phyloP scores from a whole-genome alignment of 192 early-diverging fungal species.

The Rhizophagus sp. region DNA sequence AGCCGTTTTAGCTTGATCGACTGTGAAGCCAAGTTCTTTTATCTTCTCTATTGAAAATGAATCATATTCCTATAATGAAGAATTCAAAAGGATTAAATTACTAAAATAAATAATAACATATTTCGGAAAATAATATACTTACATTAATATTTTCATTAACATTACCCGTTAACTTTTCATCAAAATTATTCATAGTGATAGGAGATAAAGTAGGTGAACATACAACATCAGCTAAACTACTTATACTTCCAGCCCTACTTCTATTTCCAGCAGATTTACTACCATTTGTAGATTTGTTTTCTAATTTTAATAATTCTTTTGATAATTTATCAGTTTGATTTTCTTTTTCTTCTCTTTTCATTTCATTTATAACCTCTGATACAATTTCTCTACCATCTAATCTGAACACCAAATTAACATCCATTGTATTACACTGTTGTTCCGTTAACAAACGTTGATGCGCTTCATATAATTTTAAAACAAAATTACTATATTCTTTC shows the following conservation, averaged over 20 bases:
- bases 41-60: slow-evolving; percentile 31
- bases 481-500: slow-evolving; percentile 57
- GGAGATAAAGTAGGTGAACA: background rate
- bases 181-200: background rate
- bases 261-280: slow-evolving; percentile 16
- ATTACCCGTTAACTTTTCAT: background rate
- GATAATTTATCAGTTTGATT: background rate
- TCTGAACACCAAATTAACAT: background rate
- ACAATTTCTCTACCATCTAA: slow-evolving; percentile 58
- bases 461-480: slow-evolving; percentile 45
- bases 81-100: background rate
- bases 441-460: background rate
- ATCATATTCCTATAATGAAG: slow-evolving; percentile 29
- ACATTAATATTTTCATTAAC: background rate
- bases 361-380: slow-evolving; percentile 41
- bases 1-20: slow-evolving; percentile 60
- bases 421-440: background rate
- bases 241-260: background rate
- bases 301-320: slow-evolving; percentile 1
- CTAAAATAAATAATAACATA: background rate
- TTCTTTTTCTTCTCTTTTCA: slow-evolving; percentile 32
- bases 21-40: slow-evolving; percentile 68
- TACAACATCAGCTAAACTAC: background rate
- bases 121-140: too few species aligned
- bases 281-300: background rate